Conservation (phyloP, 2,329 filamentous ascomycete genomes). For the Davidsoniella neocaledoniae region DNA sequence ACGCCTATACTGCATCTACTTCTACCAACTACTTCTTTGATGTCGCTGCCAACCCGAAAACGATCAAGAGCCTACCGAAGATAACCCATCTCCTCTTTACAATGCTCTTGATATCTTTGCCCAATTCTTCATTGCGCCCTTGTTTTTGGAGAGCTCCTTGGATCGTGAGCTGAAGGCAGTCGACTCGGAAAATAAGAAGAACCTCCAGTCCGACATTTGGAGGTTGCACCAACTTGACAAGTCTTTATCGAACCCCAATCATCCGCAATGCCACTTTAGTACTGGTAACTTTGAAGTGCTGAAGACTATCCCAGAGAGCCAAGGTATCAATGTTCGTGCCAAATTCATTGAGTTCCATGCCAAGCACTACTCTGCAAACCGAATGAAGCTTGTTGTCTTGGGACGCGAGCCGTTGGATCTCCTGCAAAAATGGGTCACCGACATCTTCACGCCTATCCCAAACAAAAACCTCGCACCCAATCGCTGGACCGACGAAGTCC, state of each 20-base stretch:
- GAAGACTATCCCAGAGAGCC: constrained; percentile 62
- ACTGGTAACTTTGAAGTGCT: constrained; percentile 79
- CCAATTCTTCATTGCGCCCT: constrained; percentile 79
- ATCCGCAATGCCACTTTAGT: constrained; percentile 82
- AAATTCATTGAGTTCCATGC: constrained; percentile 88
- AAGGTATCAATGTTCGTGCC: constrained; percentile 69
- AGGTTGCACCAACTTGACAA: constrained; percentile 77
- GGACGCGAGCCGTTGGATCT: constrained; percentile 69
- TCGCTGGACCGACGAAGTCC: constrained; percentile 34
- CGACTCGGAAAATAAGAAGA: constrained; percentile 96
- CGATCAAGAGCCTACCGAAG: constrained; percentile 35
- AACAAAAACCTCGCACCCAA: constrained; percentile 62
- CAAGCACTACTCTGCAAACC: constrained; percentile 80
- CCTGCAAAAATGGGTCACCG: constrained; percentile 66
- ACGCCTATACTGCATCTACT: constrained; percentile 83
- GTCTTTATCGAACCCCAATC: constrained; percentile 68
- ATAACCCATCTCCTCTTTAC: constrained; percentile 46
- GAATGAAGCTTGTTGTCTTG: constrained; percentile 80
- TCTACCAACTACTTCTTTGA: constrained; percentile 99
- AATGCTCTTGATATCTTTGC: constrained; percentile 82
- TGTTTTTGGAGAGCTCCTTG: constrained; percentile 71
- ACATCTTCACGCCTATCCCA: constrained; percentile 64
- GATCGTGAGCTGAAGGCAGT: constrained; percentile 79
- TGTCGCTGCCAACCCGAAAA: constrained; percentile 60
- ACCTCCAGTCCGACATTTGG: constrained; percentile 81